Evolutionary conservation across 169 alveolate genomes (phyloP), one percentile per base, ranked within the genome.

Genomic region (Eimeria praecox): DNA sequence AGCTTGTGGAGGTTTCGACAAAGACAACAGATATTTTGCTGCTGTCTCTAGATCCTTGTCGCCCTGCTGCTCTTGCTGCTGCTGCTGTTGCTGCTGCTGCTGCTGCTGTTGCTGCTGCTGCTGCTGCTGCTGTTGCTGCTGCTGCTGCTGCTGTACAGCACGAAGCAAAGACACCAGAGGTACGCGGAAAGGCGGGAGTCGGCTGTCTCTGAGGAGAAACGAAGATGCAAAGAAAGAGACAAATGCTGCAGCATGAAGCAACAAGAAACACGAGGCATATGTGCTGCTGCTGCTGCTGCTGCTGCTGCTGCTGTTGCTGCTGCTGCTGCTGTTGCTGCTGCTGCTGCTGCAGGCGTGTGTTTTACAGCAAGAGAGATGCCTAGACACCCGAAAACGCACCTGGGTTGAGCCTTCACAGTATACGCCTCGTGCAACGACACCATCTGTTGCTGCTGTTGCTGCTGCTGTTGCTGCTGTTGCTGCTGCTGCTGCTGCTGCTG

Each of bases 91-190:
- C 62, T 33, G 38, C 56, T 5, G 10, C 18, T 33, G 56, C 62
- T 3, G 49, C 22, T 20, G 27, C 35, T 77, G 62, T 35, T 14
- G 62, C 49, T 77, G 87, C 87, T 33, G 87, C 87, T 33, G 62
- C 49, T 77, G 62, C 30, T 33, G 62, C 56, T 40, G 87, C 56
- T 77, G 89, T 54, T 75, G 85, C 85, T 75, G 85, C 89, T 80
- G 89, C 40, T 80, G 89, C 69, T 80, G 89, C 89, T 80, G 89
- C 64, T 80, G 89, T 69, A 80, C 89, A 22, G 89, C 89, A 18
- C 89, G 89, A 5, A 80, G 89, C 18, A 80, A 16, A 40, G 89
- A 40, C 89, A 80, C 42, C 44, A 80, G 40, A 10, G 89, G 89
- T 27, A 80, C 66, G 56, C 89, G 89, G 64, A 80, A 80, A 6